Evolutionary conservation across 2,329 filamentous ascomycete genomes (phyloP), one percentile per base, ranked within the genome.

Genomic region (Diaporthe helianthi): DNA sequence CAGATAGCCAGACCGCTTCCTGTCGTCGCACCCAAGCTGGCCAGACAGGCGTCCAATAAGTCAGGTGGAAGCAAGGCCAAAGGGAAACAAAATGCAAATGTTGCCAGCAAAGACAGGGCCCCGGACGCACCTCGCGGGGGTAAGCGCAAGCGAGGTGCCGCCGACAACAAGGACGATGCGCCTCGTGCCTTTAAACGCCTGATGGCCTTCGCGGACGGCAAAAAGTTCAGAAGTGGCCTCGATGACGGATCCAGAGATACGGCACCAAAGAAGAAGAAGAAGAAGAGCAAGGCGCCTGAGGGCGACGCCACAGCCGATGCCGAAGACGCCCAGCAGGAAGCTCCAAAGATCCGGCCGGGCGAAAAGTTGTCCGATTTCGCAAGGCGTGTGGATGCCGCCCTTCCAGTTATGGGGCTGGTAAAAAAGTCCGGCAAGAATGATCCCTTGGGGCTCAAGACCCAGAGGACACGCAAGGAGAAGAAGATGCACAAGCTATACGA

Each of bases 121-220:
- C 53, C 54, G 13, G 64, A 68, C 10, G 66, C 74, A 36, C 87
- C 82, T 75, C 84, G 79, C 77, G 72, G 77, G 69, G 71, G 76
- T 61, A 85, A 85, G 74, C 82, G 81, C 81, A 90, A 85, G 80
- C 78, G 80, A 70, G 78, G 78, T 41, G 75, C 72, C 53, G 75
- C 78, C 63, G 70, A 71, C 51, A 79, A 78, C 36, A 83, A 86
- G 47, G 90, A 97, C 78, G 96, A 98, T 80, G 94, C 92, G 1
- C 96, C 96, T 0, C 92, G 93, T 73, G 93, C 92, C 1, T 99
- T 99, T 80, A 88, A 89, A 71, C 90, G 94, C 15, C 82, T 98
- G 72, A 96, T 98, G 92, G 89, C 92, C 41, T 87, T 90, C 73
- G 87, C 90, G 49, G 80, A 83, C 19, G 85, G 88, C n/a, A 90